Evolutionary conservation across 2,329 filamentous ascomycete species (phyloP), one percentile per base, ranked within the genome.

Genomic region (Davidsoniella virescens): DNA sequence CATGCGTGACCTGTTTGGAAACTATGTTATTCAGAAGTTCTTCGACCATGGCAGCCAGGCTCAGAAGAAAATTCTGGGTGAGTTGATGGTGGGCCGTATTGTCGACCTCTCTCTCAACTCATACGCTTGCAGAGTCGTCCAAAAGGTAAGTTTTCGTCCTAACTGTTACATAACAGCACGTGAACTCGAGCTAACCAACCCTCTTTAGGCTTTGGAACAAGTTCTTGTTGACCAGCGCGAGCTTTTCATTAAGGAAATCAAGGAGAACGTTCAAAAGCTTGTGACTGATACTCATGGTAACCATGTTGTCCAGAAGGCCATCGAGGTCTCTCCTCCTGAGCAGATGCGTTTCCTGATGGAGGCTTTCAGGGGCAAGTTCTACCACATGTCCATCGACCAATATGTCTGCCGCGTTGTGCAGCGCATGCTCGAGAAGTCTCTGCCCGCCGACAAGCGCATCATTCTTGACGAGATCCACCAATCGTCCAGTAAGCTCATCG

Each of bases 21-120:
- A 98, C 64, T 98, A 96, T 61, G 92, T 98, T 36, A 88, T 96
- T 38, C 92, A 98, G 61, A 96, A 95, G 63, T 81, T 96, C 61
- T 95, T 96, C 55, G 90, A 96, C 62, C 87, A 96, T 62, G 90
- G 92, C 38, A 93, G 87, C 57, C 88, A 94, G 64, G 75, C 81
- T 0, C 92, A 98, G 67, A 98, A 98, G 69, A 87, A 82, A 64
- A 73, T 84, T 2, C 66, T 98, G 40, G 87, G 87, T 1, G 78
- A 80, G 55, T 80, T 84, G 63, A 95, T 96, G 87, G 85, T 82
- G 62, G 84, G 84, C 5, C 84, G 88, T 60, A 79, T 96, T 10
- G 68, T 84, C 43, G 75, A 80, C 29, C 67, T 98, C 47, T 94
- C 88, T 0, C 70, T 78, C 54, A 85, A 95, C 63, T 87, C 88